These are phyloP conservation scores for Gardenia jasminoides DNA, from an alignment of 257 asterid species.

Conservation along the genomic window DNA sequence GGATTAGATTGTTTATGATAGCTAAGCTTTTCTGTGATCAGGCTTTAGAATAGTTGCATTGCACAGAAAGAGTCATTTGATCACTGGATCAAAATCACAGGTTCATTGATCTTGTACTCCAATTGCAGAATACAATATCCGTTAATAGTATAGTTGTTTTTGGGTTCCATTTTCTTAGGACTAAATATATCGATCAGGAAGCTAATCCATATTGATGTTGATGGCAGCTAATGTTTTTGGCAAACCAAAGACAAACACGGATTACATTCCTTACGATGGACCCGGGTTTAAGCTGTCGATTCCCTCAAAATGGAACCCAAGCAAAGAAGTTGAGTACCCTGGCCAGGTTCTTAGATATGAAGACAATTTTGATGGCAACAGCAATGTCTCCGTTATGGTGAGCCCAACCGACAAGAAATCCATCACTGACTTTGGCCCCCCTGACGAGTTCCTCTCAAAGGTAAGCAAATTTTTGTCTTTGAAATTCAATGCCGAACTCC, in stretches of 20 bases:
- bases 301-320: conserved; percentile 82
- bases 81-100: neutral
- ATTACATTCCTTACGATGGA: conserved; percentile 46
- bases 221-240: conserved; percentile 78
- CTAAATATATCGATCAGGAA: neutral
- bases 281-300: conserved; percentile 55
- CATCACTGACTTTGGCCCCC: conserved; percentile 73
- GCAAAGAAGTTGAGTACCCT: conserved; percentile 65
- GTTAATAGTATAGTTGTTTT: neutral
- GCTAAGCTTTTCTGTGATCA: too few species aligned
- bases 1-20: too few species aligned
- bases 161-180: neutral
- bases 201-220: neutral
- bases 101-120: neutral
- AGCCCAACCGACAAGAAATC: conserved; percentile 77
- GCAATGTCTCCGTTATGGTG: conserved; percentile 52
- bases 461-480: conserved; percentile 24
- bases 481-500: conserved; percentile 4
- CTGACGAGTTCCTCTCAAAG: conserved; percentile 63
- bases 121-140: neutral
- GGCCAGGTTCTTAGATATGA: conserved; percentile 78
- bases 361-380: conserved; percentile 80
- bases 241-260: conserved; percentile 68
- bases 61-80: neutral
- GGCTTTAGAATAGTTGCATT: neutral